Percentiles rank a stretch among this genome's conserved stretches.
phyloP scores from a whole-genome alignment of 768 basidiomycete genomes.

The Boletus fagicola region DNA sequence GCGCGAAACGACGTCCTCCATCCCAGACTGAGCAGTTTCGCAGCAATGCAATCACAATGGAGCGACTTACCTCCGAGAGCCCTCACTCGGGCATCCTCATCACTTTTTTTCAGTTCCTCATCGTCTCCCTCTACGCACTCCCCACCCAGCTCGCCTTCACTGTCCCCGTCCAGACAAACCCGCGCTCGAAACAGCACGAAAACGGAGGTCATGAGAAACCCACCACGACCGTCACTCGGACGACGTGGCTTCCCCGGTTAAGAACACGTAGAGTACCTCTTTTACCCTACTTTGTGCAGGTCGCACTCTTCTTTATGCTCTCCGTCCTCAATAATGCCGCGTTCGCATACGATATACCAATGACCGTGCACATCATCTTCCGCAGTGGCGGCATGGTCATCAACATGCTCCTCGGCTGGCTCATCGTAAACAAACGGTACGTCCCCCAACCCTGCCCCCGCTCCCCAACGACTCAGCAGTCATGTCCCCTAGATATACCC shows the following conservation, averaged over 20 bases:
- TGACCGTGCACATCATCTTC: slow-evolving; percentile 93
- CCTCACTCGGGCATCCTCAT: slow-evolving; percentile 78
- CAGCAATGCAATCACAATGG: slow-evolving; percentile 78
- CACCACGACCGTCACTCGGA: background rate
- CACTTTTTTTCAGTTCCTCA: slow-evolving; percentile 82
- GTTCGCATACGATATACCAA: slow-evolving; percentile 82
- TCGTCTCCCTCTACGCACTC: slow-evolving; percentile 73
- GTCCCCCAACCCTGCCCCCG: slow-evolving; percentile 22
- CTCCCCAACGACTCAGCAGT: slow-evolving; percentile 5
- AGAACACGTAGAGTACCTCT: slow-evolving; percentile 69
- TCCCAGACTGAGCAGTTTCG: background rate
- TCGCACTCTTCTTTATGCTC: slow-evolving; percentile 73
- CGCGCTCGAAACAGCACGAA: background rate
- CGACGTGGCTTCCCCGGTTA: slow-evolving; percentile 43
- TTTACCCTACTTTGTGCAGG: slow-evolving; percentile 72
- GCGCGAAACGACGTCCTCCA: background rate
- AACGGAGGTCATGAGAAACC: background rate
- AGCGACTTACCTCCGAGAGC: slow-evolving; percentile 65
- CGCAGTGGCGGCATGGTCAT: slow-evolving; percentile 84
- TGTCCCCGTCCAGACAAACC: background rate
- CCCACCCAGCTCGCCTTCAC: slow-evolving; percentile 52
- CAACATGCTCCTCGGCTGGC: slow-evolving; percentile 77
- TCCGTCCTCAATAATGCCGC: slow-evolving; percentile 90
- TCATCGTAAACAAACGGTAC: slow-evolving; percentile 62
- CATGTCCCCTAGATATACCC: slow-evolving; percentile 51